phyloP scores from a whole-genome alignment of 2,329 filamentous ascomycete species.

The Hypoxylon sp. region DNA sequence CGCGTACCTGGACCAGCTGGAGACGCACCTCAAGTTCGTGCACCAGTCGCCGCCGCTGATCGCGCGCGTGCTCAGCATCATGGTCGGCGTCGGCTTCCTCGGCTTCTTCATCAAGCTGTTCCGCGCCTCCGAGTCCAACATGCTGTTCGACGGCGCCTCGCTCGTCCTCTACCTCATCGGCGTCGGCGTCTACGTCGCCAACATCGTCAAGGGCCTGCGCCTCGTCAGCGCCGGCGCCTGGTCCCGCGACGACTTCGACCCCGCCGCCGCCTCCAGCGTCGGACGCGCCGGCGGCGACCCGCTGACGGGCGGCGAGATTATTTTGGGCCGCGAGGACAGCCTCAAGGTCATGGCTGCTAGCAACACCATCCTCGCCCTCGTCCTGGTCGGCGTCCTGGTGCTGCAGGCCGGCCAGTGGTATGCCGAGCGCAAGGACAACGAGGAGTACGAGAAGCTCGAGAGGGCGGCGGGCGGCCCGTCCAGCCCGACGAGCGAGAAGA shows the following conservation, averaged over 20 bases:
- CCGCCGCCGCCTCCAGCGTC: conserved; percentile 30
- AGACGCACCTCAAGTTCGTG: conserved; percentile 90
- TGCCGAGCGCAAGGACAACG: conserved; percentile 90
- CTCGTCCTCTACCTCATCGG: conserved; percentile 87
- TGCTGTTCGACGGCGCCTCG: conserved; percentile 90
- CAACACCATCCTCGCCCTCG: conserved; percentile 94
- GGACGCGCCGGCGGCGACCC: conserved; percentile 57
- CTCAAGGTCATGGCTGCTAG: conserved; percentile 91
- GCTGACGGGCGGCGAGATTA: conserved; percentile 68
- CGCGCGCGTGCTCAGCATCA: conserved; percentile 92
- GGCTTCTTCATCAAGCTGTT: conserved; percentile 96
- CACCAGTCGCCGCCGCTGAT: conserved; percentile 93
- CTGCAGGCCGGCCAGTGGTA: conserved; percentile 99
- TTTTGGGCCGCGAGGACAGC: conserved; percentile 87
- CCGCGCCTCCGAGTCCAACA: conserved; percentile 91
- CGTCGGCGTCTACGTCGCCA: conserved; percentile 92
- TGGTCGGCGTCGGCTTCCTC: conserved; percentile 85
- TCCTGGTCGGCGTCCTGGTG: conserved; percentile 90
- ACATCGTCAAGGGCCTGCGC: conserved; percentile 94
- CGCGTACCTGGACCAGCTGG: conserved; percentile 84
- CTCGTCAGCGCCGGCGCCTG: conserved; percentile 81
- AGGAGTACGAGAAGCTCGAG: conserved; percentile 78
- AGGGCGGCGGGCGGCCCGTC: conserved; percentile 47
- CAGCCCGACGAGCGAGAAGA: conserved; percentile 49
- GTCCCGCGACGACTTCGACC: conserved; percentile 52